Conservation (phyloP, 2,329 filamentous ascomycete genomes). For the Sodiomyces alkalinus region DNA sequence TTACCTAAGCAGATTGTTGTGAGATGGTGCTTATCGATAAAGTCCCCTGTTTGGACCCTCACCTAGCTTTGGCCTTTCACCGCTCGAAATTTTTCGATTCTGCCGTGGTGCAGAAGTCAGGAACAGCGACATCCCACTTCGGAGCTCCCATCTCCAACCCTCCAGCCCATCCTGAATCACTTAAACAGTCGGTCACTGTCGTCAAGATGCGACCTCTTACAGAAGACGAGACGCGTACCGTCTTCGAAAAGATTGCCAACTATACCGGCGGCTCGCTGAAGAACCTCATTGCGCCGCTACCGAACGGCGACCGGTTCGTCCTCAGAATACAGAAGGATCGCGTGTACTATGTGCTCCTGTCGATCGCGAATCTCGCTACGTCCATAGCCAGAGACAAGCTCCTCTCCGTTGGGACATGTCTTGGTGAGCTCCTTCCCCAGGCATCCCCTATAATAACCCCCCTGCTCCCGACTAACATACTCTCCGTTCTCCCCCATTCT, state of each 20-base stretch:
- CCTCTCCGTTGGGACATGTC: constrained; percentile 74
- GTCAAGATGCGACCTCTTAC: constrained; percentile 64
- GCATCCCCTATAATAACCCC: no score
- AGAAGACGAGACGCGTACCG: constrained; percentile 61
- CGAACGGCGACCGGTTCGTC: constrained; percentile 60
- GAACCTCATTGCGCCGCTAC: constrained; percentile 55
- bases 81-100: constrained; percentile 14
- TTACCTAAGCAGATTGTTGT: background rate
- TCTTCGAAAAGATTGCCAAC: constrained; percentile 86
- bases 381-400: constrained; percentile 70
- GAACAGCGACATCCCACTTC: constrained; percentile 2
- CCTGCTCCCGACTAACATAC: no score
- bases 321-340: constrained; percentile 66
- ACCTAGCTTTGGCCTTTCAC: constrained; percentile 7
- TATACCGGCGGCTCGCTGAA: constrained; percentile 83
- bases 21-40: background rate
- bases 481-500: background rate
- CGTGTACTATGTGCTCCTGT: constrained; percentile 85
- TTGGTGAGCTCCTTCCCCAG: constrained; percentile 33
- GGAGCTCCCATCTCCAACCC: background rate
- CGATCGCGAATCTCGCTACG: constrained; percentile 80
- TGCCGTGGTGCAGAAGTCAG: constrained; percentile 8
- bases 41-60: no score
- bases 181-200: constrained; percentile 2
- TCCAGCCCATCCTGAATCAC: constrained; percentile 2